Evolutionary conservation across 495 filamentous ascomycete genomes (phyloP), one percentile per base, ranked within the genome.

Genomic region (Penicillium salamii): DNA sequence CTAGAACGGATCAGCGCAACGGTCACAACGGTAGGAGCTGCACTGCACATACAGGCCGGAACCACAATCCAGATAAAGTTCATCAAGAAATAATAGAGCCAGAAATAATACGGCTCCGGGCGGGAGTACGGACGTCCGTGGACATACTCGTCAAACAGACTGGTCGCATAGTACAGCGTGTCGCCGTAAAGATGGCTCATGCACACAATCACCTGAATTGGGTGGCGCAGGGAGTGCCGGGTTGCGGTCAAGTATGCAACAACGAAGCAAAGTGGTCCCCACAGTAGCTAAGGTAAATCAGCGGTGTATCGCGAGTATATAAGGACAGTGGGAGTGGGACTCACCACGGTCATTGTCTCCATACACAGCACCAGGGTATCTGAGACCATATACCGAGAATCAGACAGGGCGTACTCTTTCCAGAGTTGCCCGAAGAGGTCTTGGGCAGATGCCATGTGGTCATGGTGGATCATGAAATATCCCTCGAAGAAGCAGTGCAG

Each of bases 1-100:
- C 81, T 83, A 54, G 15, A 18, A 13, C 21, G 32, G 13, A 2
- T 32, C 29, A 32, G 29, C 29, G 57, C 51, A 41, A 45, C 24
- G 13, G 19, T 7, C 24, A n/a, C 23, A 34, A 17, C n/a, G 35
- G 33, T n/a, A n/a, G 35, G 19, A 36, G 6, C 29, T 24, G n/a
- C n/a, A n/a, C n/a, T n/a, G n/a, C 18, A 38, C 79, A 61, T 61
- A 82, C 79, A 66, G 21, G 66, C 63, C 2, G 90, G 91, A 50
- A 95, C 78, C 12, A 93, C 73, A 28, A 85, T 89, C 91, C 91
- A 96, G 43, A 91, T 87, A 38, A 82, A 74, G 61, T 96, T 96
- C 80, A 95, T 86, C 14, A 86, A 76, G 17, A 91, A 80, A 60
- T 88, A 96, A 62, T 96, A 96, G 12, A 84, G 67, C 89, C 90